Conservation (phyloP, 1,284 basidiomycete species). For the Moniliophthora roreri region DNA sequence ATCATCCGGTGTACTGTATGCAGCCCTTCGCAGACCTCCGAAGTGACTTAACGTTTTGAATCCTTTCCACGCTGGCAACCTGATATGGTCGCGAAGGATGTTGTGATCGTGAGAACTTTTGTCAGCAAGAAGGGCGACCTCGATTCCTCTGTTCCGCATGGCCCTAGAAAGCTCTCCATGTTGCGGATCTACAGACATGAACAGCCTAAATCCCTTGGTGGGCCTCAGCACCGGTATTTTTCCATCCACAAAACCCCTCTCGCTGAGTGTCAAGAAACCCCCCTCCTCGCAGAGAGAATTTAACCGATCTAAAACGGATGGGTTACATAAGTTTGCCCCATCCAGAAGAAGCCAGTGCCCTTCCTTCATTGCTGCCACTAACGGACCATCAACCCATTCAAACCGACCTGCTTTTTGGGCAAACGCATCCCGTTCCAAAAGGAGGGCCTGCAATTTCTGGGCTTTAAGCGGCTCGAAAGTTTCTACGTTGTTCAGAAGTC, state of each 20-base stretch:
- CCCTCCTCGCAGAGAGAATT: slow-evolving; percentile 94
- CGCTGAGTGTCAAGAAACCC: slow-evolving; percentile 83
- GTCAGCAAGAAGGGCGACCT: slow-evolving; percentile 59
- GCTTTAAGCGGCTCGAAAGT: neutral
- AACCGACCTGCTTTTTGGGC: slow-evolving; percentile 58
- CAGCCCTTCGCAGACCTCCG: slow-evolving; percentile 38
- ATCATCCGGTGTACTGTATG: neutral
- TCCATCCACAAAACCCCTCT: slow-evolving; percentile 85
- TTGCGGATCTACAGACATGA: slow-evolving; percentile 93
- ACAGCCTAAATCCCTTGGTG: slow-evolving; percentile 88
- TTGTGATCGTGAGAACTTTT: slow-evolving; percentile 43
- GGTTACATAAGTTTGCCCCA: slow-evolving; percentile 92
- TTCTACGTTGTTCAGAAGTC: neutral
- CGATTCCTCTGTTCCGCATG: slow-evolving; percentile 97
- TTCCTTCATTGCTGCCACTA: slow-evolving; percentile 82
- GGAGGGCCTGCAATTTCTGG: slow-evolving; percentile 13
- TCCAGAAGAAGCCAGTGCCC: slow-evolving; percentile 94
- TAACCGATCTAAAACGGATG: slow-evolving; percentile 94
- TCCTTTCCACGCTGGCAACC: slow-evolving; percentile 38
- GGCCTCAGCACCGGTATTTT: slow-evolving; percentile 77
- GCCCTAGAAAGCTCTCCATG: slow-evolving; percentile 95
- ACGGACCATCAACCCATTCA: slow-evolving; percentile 96
- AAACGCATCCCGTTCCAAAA: slow-evolving; percentile 22
- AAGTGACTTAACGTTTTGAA: slow-evolving; percentile 23
- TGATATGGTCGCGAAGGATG: slow-evolving; percentile 47